Evolutionary conservation across 495 filamentous ascomycete species (phyloP).

Genomic region (Evernia prunastri): DNA sequence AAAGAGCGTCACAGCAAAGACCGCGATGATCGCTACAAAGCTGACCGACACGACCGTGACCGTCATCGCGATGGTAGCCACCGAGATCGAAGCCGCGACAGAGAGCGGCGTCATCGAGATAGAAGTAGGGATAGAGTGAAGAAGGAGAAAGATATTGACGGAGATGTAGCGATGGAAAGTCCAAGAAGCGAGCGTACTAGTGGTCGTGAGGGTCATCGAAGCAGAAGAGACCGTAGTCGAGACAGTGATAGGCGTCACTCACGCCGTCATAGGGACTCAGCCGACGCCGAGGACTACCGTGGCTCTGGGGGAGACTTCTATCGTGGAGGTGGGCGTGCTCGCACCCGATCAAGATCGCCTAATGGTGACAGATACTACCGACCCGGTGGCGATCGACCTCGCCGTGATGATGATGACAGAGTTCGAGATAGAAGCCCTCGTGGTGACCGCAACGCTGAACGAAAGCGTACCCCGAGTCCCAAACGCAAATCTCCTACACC

Average conservation of each 20-base stretch:
- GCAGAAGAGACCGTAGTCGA: slow-evolving; percentile 75
- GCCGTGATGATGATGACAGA: slow-evolving; percentile 45
- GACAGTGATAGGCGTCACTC: slow-evolving; percentile 71
- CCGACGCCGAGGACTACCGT: slow-evolving; percentile 56
- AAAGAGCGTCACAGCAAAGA: slow-evolving; percentile 49
- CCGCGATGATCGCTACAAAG: slow-evolving; percentile 42
- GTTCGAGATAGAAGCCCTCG: slow-evolving; percentile 42
- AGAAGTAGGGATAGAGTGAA: slow-evolving; percentile 59
- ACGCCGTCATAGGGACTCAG: slow-evolving; percentile 69
- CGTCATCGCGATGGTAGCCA: slow-evolving; percentile 44
- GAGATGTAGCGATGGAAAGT: slow-evolving; percentile 63
- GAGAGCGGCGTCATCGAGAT: slow-evolving; percentile 55
- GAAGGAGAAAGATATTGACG: slow-evolving; percentile 54
- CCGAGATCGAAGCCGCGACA: slow-evolving; percentile 46
- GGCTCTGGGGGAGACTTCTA: slow-evolving; percentile 68
- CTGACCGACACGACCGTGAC: slow-evolving; percentile 50
- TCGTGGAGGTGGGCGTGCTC: slow-evolving; percentile 61
- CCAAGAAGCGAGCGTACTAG: slow-evolving; percentile 72
- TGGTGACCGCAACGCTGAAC: slow-evolving; percentile 49
- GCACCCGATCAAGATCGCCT: slow-evolving; percentile 70
- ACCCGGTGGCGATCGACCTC: slow-evolving; percentile 50
- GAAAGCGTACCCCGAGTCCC: slow-evolving; percentile 47
- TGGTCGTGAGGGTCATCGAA: slow-evolving; percentile 74
- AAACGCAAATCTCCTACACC: slow-evolving; percentile 50
- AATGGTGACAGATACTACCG: slow-evolving; percentile 69